A percentile compares a stretch with the other conserved stretches of the same genome.
These are phyloP conservation scores for Suillus plorans DNA, from an alignment of 768 basidiomycete genomes.

Conservation along the genomic window DNA sequence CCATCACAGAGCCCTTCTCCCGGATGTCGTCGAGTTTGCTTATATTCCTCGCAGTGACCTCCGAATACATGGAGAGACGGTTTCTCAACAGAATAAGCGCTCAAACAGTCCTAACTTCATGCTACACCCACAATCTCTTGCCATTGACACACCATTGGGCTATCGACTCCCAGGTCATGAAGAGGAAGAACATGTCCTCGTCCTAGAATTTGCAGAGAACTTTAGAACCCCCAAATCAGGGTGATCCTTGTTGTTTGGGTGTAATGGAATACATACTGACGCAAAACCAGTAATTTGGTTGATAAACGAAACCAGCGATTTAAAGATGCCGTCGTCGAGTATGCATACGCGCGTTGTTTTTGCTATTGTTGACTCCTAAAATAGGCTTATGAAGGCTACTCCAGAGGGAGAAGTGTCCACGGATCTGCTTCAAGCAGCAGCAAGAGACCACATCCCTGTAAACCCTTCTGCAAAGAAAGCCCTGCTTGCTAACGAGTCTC, in stretches of 20 bases:
- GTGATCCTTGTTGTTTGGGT: slow-evolving; percentile 14
- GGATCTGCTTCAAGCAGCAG: slow-evolving; percentile 61
- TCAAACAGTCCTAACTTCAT: slow-evolving; percentile 44
- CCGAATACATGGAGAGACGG: slow-evolving; percentile 46
- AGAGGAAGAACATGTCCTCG: slow-evolving; percentile 49
- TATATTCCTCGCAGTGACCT: slow-evolving; percentile 70
- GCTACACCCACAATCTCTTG: slow-evolving; percentile 16
- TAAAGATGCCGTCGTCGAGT: slow-evolving; percentile 68
- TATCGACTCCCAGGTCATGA: slow-evolving; percentile 26
- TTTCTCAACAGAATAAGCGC: slow-evolving; percentile 24
- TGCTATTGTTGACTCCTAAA: neutral
- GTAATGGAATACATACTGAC: slow-evolving; percentile 8
- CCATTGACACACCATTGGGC: slow-evolving; percentile 9
- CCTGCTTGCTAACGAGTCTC: neutral
- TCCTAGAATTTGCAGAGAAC: slow-evolving; percentile 52
- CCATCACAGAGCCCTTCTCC: slow-evolving; percentile 66
- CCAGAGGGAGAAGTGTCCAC: slow-evolving; percentile 59
- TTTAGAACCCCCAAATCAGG: slow-evolving; percentile 33
- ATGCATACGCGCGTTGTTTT: slow-evolving; percentile 15
- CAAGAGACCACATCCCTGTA: slow-evolving; percentile 68
- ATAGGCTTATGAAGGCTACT: slow-evolving; percentile 60
- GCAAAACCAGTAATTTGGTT: slow-evolving; percentile 56
- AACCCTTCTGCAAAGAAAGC: slow-evolving; percentile 39
- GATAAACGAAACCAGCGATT: slow-evolving; percentile 70
- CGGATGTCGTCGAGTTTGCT: slow-evolving; percentile 77